Evolutionary conservation across 75 land plant species (phyloP), one percentile per base, ranked within the genome.

Genomic region (Picea sitchensis): DNA sequence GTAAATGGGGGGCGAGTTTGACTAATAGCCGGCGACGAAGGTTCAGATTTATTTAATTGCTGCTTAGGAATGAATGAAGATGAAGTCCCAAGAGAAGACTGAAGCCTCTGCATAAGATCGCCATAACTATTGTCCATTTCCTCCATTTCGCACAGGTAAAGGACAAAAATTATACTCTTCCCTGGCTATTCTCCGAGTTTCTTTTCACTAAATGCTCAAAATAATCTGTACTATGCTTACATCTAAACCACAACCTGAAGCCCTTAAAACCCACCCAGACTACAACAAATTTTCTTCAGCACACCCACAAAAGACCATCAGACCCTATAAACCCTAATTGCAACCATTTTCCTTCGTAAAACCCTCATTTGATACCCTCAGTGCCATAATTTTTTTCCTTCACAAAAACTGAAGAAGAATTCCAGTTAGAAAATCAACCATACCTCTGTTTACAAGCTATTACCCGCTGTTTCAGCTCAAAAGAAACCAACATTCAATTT

Each of bases 81-180:
- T 18, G 87, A 81, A 30, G 83, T 69, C 36, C 79, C 85, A 64
- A 80, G 81, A 21, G 87, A 83, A 4, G 80, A 82, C 59, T 85
- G 88, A 76, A 81, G 74, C 64, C 85, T 81, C 51, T 77, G 84
- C 75, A 87, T 78, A 67, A 69, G 65, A 74, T 84, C 88, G 31
- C 36, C 21, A 79, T 58, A 23, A 47, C 58, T 83, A 44, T 69
- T 63, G 65, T 65, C 83, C 23, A 79, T 75, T 1, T 61, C 86
- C 65, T 80, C 81, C 81, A 80, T 80, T n/a, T 31, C 57, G 65
- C 26, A n/a, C 65, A 64, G 8, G 18, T 11, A 21, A 9, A 13
- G 6, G 9, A 41, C 51, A n/a, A 69, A 69, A 65, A 18, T 67
- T 67, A 56, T 71, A 71, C 11, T 23, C 54, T 20, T 41, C 56